A percentile compares a stretch with the other conserved stretches of the same genome.
Evolutionary conservation across 2,329 filamentous ascomycete species (phyloP).

Genomic region (Exophiala mesophila): DNA sequence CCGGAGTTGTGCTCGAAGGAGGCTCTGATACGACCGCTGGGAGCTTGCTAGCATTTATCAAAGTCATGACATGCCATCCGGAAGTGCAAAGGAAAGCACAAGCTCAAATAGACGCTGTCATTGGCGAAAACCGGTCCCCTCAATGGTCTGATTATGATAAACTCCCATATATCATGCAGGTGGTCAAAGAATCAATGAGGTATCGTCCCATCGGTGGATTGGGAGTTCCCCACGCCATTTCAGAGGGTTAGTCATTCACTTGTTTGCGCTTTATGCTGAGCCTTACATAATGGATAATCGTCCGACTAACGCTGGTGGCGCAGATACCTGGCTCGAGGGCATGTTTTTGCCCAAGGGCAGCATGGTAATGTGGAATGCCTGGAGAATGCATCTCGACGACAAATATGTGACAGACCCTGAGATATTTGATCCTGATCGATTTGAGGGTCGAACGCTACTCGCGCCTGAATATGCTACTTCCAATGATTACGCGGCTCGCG

Average conservation of each 20-base stretch:
- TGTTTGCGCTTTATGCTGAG: too few species aligned
- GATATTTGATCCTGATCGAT: slow-evolving; percentile 38
- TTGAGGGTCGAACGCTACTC: slow-evolving; percentile 25
- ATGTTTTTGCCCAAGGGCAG: slow-evolving; percentile 47
- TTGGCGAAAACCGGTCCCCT: slow-evolving; percentile 47
- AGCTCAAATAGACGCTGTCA: slow-evolving; percentile 46
- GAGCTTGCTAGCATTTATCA: slow-evolving; percentile 33
- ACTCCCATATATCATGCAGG: slow-evolving; percentile 50
- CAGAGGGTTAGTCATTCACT: too few species aligned
- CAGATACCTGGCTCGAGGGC: slow-evolving; percentile 44
- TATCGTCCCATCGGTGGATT: slow-evolving; percentile 43
- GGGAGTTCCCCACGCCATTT: slow-evolving; percentile 24
- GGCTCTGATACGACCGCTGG: slow-evolving; percentile 21
- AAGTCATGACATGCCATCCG: slow-evolving; percentile 49
- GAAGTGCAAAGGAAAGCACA: slow-evolving; percentile 43
- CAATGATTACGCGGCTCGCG: slow-evolving; percentile 33
- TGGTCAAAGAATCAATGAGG: slow-evolving; percentile 53
- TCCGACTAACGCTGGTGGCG: too few species aligned
- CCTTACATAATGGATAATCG: too few species aligned
- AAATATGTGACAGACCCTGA: slow-evolving; percentile 37
- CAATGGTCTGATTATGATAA: slow-evolving; percentile 44
- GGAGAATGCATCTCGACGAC: slow-evolving; percentile 39
- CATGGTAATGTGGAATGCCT: slow-evolving; percentile 33
- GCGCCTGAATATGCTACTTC: slow-evolving; percentile 36
- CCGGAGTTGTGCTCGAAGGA: slow-evolving; percentile 26